Base-by-base conservation (phyloP, 1,284 basidiomycete genomes). In the Trametes sp. region DNA sequence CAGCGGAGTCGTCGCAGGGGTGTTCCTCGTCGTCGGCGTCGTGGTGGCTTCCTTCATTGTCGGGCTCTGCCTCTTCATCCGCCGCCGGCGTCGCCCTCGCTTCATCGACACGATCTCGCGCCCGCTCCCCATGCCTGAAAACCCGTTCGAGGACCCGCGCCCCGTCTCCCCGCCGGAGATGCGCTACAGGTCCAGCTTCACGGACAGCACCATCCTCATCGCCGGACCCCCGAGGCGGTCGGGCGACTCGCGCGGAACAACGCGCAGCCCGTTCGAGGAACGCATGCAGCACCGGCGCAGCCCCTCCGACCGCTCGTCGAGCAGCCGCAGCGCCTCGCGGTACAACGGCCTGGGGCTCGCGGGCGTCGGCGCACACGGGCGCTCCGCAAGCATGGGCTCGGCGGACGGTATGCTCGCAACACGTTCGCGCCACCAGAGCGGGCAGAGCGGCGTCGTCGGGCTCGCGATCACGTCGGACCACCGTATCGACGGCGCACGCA, bases 21-120 rank as follows among this genome's bases (percentile, higher is more conserved):
- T 85, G 19, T 88, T 89, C 71, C 74, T 84, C 7, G 81, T 78
- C 21, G 77, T 84, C 31, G 87, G 83, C 8, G 75, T 80, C 16
- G 65, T 80, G 36, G 70, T 78, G 19, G 73, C 79, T 7, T 75
- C 76, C 4, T 41, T 82, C 33, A 31, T n/a, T 1, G 60, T 78
- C 5, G 70, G 74, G 10, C 78, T 75, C 26, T 52, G 79, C 31
- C 69, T 81, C 45, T 74, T 78, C 57, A 72, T 76, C 62, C 78
- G 79, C 62, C 75, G 75, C 33, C 79, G 78, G 55, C 77, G 75
- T 31, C 68, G 62, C 68, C 74, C 69, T 70, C 76, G 54, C 72
- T 65, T 63, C 54, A 59, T 68, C 51, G 74, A 62, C 69, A 62
- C 73, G 44, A 80, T 81, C 66, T 78, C 73, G 59, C 77, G 73